These are phyloP conservation scores for Avicennia marina DNA, from an alignment of 257 asterid genomes.

Conservation along the genomic window DNA sequence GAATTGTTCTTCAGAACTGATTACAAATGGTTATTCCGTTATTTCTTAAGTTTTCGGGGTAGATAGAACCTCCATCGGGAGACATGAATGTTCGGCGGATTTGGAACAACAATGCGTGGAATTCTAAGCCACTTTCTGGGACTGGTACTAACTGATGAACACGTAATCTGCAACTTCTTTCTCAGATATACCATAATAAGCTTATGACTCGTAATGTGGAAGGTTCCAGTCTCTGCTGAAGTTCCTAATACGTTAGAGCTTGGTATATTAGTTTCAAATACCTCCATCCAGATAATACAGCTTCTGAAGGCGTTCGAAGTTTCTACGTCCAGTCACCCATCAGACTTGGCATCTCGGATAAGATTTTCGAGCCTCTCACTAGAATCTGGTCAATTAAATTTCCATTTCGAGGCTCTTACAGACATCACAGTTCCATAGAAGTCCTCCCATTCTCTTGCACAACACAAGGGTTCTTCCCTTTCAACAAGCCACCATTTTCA, in stretches of 20 bases:
- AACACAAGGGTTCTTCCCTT: conserved; percentile 16
- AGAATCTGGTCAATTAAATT: conserved; percentile 15
- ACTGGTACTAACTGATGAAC: not conserved
- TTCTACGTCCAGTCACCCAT: conserved; percentile 10
- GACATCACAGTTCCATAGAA: conserved; percentile 14
- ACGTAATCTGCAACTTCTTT: conserved; percentile 8
- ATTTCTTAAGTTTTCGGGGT: conserved; percentile 13
- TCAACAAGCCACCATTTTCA: conserved; percentile 26
- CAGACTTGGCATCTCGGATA: conserved; percentile 1
- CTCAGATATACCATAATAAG: not conserved
- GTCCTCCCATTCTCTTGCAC: conserved; percentile 27
- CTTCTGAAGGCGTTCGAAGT: conserved; percentile 3
- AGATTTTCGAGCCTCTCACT: conserved; percentile 8
- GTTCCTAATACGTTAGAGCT: conserved; percentile 3
- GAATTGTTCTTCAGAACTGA: conserved; percentile 15
- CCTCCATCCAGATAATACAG: not conserved
- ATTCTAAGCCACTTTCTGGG: conserved; percentile 4
- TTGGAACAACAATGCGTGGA: conserved; percentile 8
- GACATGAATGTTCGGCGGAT: conserved; percentile 11
- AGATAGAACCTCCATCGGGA: conserved; percentile 16
- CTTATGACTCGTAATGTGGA: not conserved
- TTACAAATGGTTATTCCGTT: conserved; percentile 12
- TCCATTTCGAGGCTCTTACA: conserved; percentile 27
- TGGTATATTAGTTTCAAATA: not conserved
- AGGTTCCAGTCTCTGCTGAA: conserved; percentile 18